phyloP scores from a whole-genome alignment of 2,329 filamentous ascomycete genomes.

The Fusarium beomiforme region DNA sequence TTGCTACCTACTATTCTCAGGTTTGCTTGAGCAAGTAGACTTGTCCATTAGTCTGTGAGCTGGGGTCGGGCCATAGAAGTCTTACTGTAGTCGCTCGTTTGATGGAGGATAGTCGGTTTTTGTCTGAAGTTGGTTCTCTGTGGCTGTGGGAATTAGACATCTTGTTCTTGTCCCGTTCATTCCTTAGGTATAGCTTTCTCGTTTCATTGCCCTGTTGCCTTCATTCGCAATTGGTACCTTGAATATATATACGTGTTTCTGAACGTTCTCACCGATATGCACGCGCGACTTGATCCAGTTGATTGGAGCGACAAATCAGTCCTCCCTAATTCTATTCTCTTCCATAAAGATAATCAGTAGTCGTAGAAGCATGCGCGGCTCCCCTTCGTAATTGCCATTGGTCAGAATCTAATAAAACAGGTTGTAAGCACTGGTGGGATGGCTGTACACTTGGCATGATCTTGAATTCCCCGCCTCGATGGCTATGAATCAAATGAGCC shows the following conservation, averaged over 20 bases:
- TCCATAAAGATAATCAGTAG: too few species aligned
- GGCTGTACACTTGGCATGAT: too few species aligned
- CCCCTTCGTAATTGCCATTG: too few species aligned
- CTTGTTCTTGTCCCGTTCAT: neutral
- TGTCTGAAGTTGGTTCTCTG: neutral
- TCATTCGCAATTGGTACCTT: neutral
- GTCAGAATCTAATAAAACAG: too few species aligned
- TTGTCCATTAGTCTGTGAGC: accelerated
- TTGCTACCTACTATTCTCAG: slow-evolving; percentile 26
- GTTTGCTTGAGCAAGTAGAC: slow-evolving; percentile 20
- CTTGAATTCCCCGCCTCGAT: too few species aligned
- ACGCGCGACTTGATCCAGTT: too few species aligned
- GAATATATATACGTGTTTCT: neutral
- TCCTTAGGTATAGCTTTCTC: neutral
- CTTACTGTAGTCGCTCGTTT: neutral
- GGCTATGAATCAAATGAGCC: too few species aligned
- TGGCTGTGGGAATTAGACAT: accelerated
- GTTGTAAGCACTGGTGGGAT: too few species aligned
- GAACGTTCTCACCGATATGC: too few species aligned
- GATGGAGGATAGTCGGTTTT: accelerated
- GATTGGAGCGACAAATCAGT: too few species aligned
- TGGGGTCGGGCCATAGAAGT: accelerated
- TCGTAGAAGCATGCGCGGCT: too few species aligned
- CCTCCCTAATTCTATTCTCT: too few species aligned
- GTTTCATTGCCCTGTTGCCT: neutral